Evolutionary conservation across 2,329 filamentous ascomycete genomes (phyloP), one percentile per base, ranked within the genome.

Genomic region (Colletotrichum magnum): DNA sequence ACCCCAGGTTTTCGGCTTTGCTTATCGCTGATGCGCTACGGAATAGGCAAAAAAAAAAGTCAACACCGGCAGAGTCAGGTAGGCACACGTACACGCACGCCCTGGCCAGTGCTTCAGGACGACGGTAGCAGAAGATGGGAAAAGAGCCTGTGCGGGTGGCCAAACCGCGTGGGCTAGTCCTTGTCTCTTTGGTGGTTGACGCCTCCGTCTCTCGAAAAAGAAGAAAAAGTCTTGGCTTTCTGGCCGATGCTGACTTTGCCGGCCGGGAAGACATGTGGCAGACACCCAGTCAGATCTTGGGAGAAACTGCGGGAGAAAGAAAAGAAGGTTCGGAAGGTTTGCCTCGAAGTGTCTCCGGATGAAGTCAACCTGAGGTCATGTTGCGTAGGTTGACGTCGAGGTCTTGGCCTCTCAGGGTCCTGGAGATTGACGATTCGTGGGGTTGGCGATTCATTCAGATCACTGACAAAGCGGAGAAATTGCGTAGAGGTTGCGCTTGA

Each of bases 291-390:
- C 21, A 21, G 15, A 5, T 1, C 7, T 6, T 1, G 2, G 0
- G 0, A 56, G 18, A 36, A 2, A 36, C 10, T 5, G 41, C 15
- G 41, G 6, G 0, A 3, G 24, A 47, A 21, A 36, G 21, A 24
- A n/a, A 57, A 16, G 7, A 10, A 16, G 16, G 21, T 48, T n/a
- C 32, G 47, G 39, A 62, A 54, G 36, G 18, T 47, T 62, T 62
- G 5, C 24, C 24, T 45, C 5, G 21, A 45, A 45, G 10, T n/a
- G 59, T 47, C 26, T 54, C 59, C 50, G 18, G 59, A 62, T 62
- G 51, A 54, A 62, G 59, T 54, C 50, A 43, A 62, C 26, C 52
- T 68, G 65, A 68, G 58, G 60, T 68, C 65, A 68, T 68, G 28
- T 36, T 36, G 32, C 32, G 32, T 36, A 36, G 32, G 21, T 36